Evolutionary conservation across 352 stramenopile species (phyloP), one percentile per base, ranked within the genome.

Genomic region (Phytophthora syringae): DNA sequence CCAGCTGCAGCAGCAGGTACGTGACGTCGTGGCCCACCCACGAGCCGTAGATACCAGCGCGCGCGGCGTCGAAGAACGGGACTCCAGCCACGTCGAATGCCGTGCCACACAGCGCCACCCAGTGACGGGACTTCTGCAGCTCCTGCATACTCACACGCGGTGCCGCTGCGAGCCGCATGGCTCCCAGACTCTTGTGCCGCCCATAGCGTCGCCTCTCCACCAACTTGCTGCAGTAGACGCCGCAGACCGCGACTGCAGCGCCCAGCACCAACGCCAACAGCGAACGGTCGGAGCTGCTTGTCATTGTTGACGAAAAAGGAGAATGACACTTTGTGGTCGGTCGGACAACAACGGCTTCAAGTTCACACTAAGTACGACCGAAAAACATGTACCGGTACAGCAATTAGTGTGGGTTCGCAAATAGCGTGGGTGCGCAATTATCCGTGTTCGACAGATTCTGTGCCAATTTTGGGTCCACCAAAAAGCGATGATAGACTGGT

Each of bases 11-110:
- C 21, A 90, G 28, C 55, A 86, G 30, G 34, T 66, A 78, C 24
- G 82, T 86, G 20, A 86, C 70, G 20, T 90, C 82, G 27, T 87
- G 79, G 2, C 57, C 63, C n/a, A 77, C 57, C 79, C 82, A 90
- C 5, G 47, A 60, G n/a, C 61, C 70, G 30, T 90, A 90, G 7
- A 84, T 58, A 5, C 75, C 77, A n/a, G 22, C 47, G 9, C 32
- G 25, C 6, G 16, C 43, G 3, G 39, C 24, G 15, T 82, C 72
- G 47, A 89, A 89, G 60, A 89, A 87, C 24, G 70, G 52, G 20
- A 86, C 80, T 28, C 67, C 70, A 27, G 67, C 32, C 32, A 90
- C 76, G 40, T 88, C 65, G 39, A 90, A 88, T 4, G 67, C 71
- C 10, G 77, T 82, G 15, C 79, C 82, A 30, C 77, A 87, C 25